Conservation (phyloP, 192 early-diverging fungal genomes). For the Chytriomyces sp. region DNA sequence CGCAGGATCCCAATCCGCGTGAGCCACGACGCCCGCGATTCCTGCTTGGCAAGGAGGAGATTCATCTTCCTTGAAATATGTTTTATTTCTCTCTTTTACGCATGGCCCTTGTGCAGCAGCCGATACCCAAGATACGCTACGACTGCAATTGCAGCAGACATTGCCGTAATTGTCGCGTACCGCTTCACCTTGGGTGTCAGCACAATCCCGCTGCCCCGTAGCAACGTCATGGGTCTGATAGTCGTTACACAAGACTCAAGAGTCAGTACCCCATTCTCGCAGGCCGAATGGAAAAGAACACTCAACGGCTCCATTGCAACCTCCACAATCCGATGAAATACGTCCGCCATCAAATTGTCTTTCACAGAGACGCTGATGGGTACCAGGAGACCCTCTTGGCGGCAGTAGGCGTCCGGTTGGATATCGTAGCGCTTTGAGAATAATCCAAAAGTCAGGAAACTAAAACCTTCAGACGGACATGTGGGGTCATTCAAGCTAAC, state of each 20-base stretch:
- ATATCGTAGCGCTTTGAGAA: conserved; percentile 67
- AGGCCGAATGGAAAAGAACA: not conserved
- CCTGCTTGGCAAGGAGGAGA: not conserved
- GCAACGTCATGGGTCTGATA: conserved; percentile 4
- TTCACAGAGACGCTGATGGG: conserved; percentile 91
- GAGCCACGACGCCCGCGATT: not conserved
- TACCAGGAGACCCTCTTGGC: conserved; percentile 78
- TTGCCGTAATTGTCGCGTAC: conserved; percentile 32
- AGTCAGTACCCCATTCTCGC: not conserved
- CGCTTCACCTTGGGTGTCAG: conserved; percentile 35
- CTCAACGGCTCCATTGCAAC: conserved; percentile 80
- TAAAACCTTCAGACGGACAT: not conserved
- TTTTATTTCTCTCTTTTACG: not conserved
- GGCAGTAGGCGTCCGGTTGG: conserved; percentile 94
- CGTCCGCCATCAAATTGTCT: conserved; percentile 78
- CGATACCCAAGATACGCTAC: conserved; percentile 26
- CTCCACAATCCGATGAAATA: conserved; percentile 83
- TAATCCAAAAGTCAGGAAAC: conserved; percentile 4
- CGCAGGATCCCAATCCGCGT: not conserved
- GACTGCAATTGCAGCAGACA: conserved; percentile 41
- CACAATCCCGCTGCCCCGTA: conserved; percentile 20
- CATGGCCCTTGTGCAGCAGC: conserved; percentile 10
- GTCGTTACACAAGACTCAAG: not conserved
- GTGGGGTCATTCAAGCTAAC: conserved; percentile 40
- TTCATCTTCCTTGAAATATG: not conserved